phyloP scores from a whole-genome alignment of 331 rosid species.

The Malus hybrid region DNA sequence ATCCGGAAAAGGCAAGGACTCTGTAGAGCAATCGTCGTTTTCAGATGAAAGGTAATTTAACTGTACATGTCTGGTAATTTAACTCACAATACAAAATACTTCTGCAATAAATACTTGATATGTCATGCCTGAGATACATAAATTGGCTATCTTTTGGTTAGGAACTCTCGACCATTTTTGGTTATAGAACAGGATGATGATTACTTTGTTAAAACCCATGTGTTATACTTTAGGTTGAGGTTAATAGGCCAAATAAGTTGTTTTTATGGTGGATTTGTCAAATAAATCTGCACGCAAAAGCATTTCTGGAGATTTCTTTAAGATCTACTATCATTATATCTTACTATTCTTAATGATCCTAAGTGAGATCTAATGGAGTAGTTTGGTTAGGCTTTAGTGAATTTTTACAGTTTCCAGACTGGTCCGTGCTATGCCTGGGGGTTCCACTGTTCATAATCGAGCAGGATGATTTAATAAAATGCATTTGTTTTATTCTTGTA shows the following conservation, averaged over 20 bases:
- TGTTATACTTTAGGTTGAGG: neutral
- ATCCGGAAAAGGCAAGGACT: conserved; percentile 40
- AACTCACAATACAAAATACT: no score
- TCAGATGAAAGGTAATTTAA: conserved; percentile 50
- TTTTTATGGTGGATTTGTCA: neutral
- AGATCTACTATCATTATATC: neutral
- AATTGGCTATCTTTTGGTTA: no score
- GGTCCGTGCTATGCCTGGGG: neutral
- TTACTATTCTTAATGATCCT: neutral
- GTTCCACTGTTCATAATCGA: neutral
- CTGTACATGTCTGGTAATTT: conserved; percentile 1
- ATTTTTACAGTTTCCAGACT: neutral
- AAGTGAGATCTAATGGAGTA: neutral
- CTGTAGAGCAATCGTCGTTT: conserved; percentile 30
- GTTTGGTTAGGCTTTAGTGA: neutral
- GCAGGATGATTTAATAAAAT: neutral
- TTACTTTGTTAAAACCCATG: neutral
- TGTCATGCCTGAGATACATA: no score
- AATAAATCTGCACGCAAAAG: neutral
- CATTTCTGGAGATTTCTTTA: no score
- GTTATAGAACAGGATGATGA: neutral
- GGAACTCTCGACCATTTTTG: no score
- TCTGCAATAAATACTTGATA: no score
- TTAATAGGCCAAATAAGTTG: neutral
- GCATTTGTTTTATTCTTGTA: neutral